Percentiles rank a stretch among this genome's conserved stretches.
Evolutionary conservation across 2,329 filamentous ascomycete species (phyloP).

Genomic region (Colletotrichum melonis): DNA sequence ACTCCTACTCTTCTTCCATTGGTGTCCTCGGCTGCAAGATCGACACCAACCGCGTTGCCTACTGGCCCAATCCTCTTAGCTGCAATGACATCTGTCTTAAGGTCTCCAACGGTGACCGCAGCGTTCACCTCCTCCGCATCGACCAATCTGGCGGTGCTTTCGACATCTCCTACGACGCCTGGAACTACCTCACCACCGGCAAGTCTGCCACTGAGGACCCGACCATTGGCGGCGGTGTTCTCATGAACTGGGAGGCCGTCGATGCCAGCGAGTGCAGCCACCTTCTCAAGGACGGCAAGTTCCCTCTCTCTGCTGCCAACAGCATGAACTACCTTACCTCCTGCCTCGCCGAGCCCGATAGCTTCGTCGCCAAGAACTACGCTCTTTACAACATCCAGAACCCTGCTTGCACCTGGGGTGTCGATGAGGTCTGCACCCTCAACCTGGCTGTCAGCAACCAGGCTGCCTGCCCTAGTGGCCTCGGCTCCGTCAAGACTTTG

Average conservation of each 20-base stretch:
- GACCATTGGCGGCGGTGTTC: constrained; percentile 59
- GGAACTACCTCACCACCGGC: constrained; percentile 68
- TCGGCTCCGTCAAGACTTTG: constrained; percentile 49
- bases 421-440: constrained; percentile 62
- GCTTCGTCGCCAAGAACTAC: constrained; percentile 65
- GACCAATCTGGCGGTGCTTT: constrained; percentile 67
- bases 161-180: constrained; percentile 72
- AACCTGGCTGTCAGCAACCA: constrained; percentile 63
- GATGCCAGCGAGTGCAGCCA: constrained; percentile 59
- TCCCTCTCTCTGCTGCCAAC: constrained; percentile 67
- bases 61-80: constrained; percentile 65
- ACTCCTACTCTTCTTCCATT: constrained; percentile 65
- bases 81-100: constrained; percentile 69
- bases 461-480: constrained; percentile 58
- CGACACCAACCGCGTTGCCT: constrained; percentile 70
- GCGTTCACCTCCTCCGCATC: constrained; percentile 67
- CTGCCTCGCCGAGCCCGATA: constrained; percentile 57
- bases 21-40: constrained; percentile 71
- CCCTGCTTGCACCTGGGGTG: constrained; percentile 59
- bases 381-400: constrained; percentile 65
- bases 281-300: constrained; percentile 61
- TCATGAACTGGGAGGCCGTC: constrained; percentile 63
- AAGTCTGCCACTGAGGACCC: constrained; percentile 58
- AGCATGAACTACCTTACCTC: constrained; percentile 65
- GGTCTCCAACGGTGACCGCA: constrained; percentile 59